Evolutionary conservation across 768 basidiomycete genomes (phyloP).

Genomic region (Lentinula detonsa): DNA sequence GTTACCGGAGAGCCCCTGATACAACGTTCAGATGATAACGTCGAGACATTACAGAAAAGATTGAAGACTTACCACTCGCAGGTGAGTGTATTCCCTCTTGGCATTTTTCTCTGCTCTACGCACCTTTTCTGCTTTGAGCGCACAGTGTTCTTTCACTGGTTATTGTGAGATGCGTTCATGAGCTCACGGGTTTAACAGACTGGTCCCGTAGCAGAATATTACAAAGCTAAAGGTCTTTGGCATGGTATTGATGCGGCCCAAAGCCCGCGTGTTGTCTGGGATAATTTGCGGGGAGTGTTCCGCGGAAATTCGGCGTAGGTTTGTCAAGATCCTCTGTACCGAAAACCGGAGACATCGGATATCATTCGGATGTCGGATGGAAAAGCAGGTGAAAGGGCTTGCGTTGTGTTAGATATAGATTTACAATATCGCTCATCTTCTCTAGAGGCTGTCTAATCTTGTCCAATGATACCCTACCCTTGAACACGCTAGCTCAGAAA

Average conservation of each 20-base stretch:
- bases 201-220: constrained; percentile 93
- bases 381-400: no score
- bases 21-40: constrained; percentile 97
- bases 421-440: no score
- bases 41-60: constrained; percentile 89
- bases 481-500: not conserved
- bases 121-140: no score
- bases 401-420: no score
- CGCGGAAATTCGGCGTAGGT: constrained; percentile 15
- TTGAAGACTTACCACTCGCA: constrained; percentile 72
- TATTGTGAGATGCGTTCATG: not conserved
- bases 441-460: no score
- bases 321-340: no score
- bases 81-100: not conserved
- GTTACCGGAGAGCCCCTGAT: constrained; percentile 92
- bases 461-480: not conserved
- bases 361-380: no score
- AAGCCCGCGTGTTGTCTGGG: constrained; percentile 90
- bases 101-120: not conserved
- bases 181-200: constrained; percentile 52
- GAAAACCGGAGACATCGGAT: no score
- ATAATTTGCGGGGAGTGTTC: constrained; percentile 65
- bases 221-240: constrained; percentile 90
- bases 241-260: constrained; percentile 90
- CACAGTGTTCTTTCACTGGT: no score